Evolutionary conservation across 768 basidiomycete genomes (phyloP), one percentile per base, ranked within the genome.

Genomic region (Tulasnella sp.): DNA sequence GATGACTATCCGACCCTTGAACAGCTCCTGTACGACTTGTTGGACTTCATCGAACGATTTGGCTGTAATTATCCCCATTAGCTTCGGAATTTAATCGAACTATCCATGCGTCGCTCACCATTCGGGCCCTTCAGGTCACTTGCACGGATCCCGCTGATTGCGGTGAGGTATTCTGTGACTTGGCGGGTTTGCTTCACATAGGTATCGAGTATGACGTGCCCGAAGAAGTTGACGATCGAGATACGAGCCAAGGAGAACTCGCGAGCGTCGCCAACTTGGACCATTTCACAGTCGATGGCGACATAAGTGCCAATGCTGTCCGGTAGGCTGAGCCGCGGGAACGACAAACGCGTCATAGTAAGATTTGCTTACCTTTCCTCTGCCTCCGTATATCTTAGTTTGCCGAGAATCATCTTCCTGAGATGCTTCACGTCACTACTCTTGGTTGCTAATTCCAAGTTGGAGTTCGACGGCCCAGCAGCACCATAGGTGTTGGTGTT

Each of bases 251-350:
- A 89, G 0, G 93, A 92, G 0, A 94, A 96, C 84, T 97, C 95
- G 3, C 86, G 86, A 31, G 95, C 95, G 37, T 92, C 89, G n/a
- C 91, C 89, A n/a, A 97, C 90, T 6, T 96, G 96, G 16, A 99
- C 97, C 96, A 99, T 98, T 86, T 99, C 97, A 83, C 97, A 99
- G 86, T 99, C 97, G 41, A 99, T 87, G 0, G 96, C 92, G 64
- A 98, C 87, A 82, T 93, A 93, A 84, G 90, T 92, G 74, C 93
- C 93, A 5, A 91, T 90, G 73, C 92, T 92, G 78, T 58, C n/a
- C 31, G 77, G 80, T 31, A 72, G 79, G 72, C 60, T 69, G 75
- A 74, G 46, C 7, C 73, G 60, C 40, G 22, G 78, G 18, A 60
- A 22, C 44, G 64, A 11, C 41, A 72, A 37, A 76, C 82, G 31